Percentiles rank a stretch among this genome's conserved stretches.
phyloP scores from a whole-genome alignment of 2,329 filamentous ascomycete genomes.

The Trichoderma semiorbis region DNA sequence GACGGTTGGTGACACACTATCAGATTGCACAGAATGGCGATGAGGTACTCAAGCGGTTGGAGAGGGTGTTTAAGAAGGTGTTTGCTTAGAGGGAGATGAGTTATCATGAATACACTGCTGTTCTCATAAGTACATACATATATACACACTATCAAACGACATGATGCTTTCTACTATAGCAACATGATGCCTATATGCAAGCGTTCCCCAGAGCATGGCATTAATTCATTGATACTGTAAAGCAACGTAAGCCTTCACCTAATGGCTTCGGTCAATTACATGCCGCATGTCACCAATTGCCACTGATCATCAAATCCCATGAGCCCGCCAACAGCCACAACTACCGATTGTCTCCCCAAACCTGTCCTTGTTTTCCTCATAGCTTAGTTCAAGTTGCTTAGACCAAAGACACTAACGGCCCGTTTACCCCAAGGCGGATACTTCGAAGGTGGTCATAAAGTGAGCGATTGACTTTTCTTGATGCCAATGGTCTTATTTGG shows the following conservation, averaged over 20 bases:
- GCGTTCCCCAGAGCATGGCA: neutral
- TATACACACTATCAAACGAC: neutral
- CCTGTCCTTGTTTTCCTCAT: neutral
- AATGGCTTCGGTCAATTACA: neutral
- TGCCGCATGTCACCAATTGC: neutral
- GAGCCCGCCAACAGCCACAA: neutral
- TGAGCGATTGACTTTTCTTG: neutral
- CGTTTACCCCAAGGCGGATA: neutral
- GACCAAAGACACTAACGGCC: neutral
- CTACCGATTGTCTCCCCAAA: neutral
- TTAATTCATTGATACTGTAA: neutral
- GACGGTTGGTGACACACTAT: conserved; percentile 48
- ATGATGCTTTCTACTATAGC: neutral
- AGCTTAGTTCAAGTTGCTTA: no score
- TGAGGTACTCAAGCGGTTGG: conserved; percentile 56
- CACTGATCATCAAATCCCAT: neutral
- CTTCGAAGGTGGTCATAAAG: neutral
- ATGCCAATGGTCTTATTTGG: neutral
- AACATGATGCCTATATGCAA: neutral
- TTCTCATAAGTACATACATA: neutral
- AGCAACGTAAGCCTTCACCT: neutral
- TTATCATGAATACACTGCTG: neutral
- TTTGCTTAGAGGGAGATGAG: conserved; percentile 23
- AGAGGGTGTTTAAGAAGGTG: conserved; percentile 48
- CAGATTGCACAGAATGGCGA: conserved; percentile 61